Base-by-base conservation (phyloP, 2,329 filamentous ascomycete genomes). In the Penicillium brasilianum region DNA sequence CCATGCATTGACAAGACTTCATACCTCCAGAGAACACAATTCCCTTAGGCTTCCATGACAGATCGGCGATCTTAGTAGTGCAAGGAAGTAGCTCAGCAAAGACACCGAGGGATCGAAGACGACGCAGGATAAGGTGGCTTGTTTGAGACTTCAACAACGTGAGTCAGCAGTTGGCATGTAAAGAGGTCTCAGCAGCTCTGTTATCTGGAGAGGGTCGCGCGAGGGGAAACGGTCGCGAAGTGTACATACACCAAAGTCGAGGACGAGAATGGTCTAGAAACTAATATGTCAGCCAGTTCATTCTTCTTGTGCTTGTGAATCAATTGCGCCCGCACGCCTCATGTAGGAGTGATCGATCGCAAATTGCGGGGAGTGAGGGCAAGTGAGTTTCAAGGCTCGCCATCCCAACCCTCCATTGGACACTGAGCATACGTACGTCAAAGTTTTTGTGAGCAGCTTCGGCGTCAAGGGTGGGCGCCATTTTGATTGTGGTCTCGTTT, bases 41-140 rank as follows among this genome's bases (percentile, higher is more conserved):
- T 68, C 93, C 94, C 74, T 90, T 90, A 20, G 94, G 94, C 74
- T 88, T 92, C 83, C 86, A 96, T 50, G 83, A 75, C 36, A 97
- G 84, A 58, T 95, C 91, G 7, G 86, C 81, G 22, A 96, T 78
- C 82, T 94, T 94, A 71, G 90, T 88, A 49, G 90, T 96, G 59
- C 93, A 96, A 22, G 91, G 91, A 46, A 96, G 87, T 88, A 96
- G 90, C 81, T 97, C 93, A 63, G 88, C 88, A 82, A 91, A 97
- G 76, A 96, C 85, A 80, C 89, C 90, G 78, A 96, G 85, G 69
- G 90, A 87, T 69, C 92, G 86, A 30, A 96, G 84, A 36, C 91
- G 87, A 57, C 91, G 84, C 10, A 88, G 87, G 72, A 93, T 92
- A 41, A 93, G 82, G 76, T 93, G 90, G 18, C 53, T 46, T 14